Percentiles rank a stretch among this genome's conserved stretches.
Evolutionary conservation across 441 rosid genomes (phyloP).

Genomic region (Mallotus japonicus): DNA sequence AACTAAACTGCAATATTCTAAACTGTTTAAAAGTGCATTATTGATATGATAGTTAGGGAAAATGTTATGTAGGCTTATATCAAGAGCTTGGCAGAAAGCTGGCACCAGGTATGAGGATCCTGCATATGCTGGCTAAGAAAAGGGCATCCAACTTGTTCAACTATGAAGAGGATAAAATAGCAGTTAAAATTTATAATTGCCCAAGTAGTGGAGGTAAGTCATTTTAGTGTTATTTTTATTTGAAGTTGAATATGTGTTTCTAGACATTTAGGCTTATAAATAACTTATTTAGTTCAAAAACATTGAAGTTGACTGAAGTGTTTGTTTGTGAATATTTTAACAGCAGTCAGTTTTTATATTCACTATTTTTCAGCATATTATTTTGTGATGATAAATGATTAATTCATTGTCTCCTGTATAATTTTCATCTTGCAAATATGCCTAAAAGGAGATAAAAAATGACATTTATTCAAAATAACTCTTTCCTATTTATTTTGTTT

Average conservation of each 20-base stretch:
- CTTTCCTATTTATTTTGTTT: not conserved
- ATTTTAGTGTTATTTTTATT: not conserved
- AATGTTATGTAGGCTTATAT: constrained; percentile 55
- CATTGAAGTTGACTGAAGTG: not conserved
- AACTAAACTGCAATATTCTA: not conserved
- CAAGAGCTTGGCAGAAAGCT: constrained; percentile 79
- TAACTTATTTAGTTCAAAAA: not conserved
- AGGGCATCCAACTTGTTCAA: constrained; percentile 48
- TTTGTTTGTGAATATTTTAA: not conserved
- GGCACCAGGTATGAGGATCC: constrained; percentile 61
- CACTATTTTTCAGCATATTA: not conserved
- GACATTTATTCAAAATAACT: no score
- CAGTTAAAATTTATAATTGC: constrained; percentile 59
- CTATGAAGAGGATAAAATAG: constrained; percentile 32
- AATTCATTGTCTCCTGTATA: not conserved
- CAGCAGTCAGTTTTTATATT: not conserved
- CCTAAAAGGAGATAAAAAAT: not conserved
- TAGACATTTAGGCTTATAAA: not conserved
- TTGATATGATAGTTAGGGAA: constrained; percentile 8
- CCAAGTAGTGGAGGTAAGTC: constrained; percentile 65
- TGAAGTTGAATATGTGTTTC: not conserved
- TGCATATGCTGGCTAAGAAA: constrained; percentile 53
- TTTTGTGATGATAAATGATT: not conserved
- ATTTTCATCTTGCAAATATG: not conserved
- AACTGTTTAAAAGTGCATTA: not conserved